Percentiles rank a stretch among this genome's conserved stretches.
These are phyloP conservation scores for Echeveria elegans DNA, from an alignment of 164 flowering plant species.

Conservation along the genomic window DNA sequence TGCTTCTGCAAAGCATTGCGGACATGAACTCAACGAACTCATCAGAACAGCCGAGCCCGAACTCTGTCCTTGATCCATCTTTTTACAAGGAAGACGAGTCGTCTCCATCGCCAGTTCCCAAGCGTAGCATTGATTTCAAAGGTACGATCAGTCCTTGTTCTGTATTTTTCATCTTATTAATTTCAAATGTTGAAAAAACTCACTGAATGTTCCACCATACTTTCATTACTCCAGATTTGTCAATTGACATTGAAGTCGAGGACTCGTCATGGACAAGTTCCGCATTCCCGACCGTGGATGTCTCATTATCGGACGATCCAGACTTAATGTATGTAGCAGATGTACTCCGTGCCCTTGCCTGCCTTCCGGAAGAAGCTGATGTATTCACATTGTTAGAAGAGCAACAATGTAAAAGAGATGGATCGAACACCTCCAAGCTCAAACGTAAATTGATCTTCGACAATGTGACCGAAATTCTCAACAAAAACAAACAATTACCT, in stretches of 20 bases:
- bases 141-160: conserved; percentile 22
- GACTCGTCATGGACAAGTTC: conserved; percentile 19
- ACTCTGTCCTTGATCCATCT: conserved; percentile 84
- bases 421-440: conserved; percentile 35
- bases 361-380: conserved; percentile 41
- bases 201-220: neutral
- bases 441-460: conserved; percentile 66
- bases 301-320: conserved; percentile 25
- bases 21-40: conserved; percentile 44
- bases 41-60: conserved; percentile 78
- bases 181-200: neutral
- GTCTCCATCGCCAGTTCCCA: conserved; percentile 69
- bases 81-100: conserved; percentile 57
- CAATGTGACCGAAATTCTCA: conserved; percentile 49
- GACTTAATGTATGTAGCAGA: conserved; percentile 63
- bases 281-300: conserved; percentile 15
- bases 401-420: conserved; percentile 38
- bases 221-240: conserved; percentile 22
- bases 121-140: conserved; percentile 58
- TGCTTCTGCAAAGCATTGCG: conserved; percentile 82
- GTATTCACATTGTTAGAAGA: conserved; percentile 53
- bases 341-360: conserved; percentile 42
- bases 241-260: conserved; percentile 37
- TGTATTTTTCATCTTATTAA: neutral
- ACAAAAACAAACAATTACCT: conserved; percentile 36